Conservation (phyloP, 129 eudicot species). For the Pulicaria dysenterica region DNA sequence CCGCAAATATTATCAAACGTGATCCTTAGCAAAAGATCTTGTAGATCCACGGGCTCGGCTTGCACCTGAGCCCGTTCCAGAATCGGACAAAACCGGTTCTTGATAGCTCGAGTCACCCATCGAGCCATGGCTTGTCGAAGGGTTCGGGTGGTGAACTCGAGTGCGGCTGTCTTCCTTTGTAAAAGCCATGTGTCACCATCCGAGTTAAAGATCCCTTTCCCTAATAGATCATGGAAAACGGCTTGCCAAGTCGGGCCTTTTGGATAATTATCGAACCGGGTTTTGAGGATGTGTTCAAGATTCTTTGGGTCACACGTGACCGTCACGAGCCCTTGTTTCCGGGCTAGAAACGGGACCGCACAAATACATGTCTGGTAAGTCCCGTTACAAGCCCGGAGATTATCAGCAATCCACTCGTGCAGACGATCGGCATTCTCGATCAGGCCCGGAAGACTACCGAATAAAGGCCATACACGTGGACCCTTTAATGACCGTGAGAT, state of each 20-base stretch:
- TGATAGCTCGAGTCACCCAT: constrained; percentile 86
- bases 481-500: constrained; percentile 77
- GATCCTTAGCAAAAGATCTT: constrained; percentile 74
- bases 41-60: constrained; percentile 67
- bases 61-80: constrained; percentile 55
- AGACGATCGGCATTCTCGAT: constrained; percentile 71
- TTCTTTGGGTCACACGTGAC: constrained; percentile 92
- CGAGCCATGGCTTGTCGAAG: constrained; percentile 91
- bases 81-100: constrained; percentile 68
- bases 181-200: constrained; percentile 91
- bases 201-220: constrained; percentile 81
- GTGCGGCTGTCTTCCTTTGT: constrained; percentile 87
- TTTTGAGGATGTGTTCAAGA: constrained; percentile 72
- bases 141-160: constrained; percentile 84
- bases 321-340: constrained; percentile 80
- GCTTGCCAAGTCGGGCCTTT: constrained; percentile 97
- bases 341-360: constrained; percentile 80
- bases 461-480: constrained; percentile 89
- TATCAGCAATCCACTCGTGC: constrained; percentile 90
- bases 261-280: constrained; percentile 79
- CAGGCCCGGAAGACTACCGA: constrained; percentile 83
- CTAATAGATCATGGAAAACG: constrained; percentile 77
- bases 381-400: constrained; percentile 86
- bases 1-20: constrained; percentile 88
- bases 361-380: constrained; percentile 93